phyloP scores from a whole-genome alignment of 2,329 filamentous ascomycete species.

The Trematosphaeria pertusa region DNA sequence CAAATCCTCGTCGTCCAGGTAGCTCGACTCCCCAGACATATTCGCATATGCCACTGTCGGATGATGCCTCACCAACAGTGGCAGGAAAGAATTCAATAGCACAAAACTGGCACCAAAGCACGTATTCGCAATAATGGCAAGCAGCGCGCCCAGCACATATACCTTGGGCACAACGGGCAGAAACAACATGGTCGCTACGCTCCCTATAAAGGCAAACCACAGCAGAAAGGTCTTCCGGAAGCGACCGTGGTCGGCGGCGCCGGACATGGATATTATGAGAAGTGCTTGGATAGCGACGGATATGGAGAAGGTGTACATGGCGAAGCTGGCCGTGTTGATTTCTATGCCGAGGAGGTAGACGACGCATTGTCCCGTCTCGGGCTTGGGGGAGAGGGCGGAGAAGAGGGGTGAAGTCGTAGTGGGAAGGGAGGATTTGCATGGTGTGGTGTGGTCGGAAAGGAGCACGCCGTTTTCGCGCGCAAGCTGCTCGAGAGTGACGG shows the following conservation, averaged over 20 bases:
- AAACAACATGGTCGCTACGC: conserved; percentile 86
- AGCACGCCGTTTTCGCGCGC: conserved; percentile 91
- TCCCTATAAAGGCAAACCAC: conserved; percentile 82
- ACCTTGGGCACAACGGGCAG: conserved; percentile 76
- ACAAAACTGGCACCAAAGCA: conserved; percentile 96
- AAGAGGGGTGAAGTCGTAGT: conserved; percentile 39
- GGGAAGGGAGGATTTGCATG: conserved; percentile 73
- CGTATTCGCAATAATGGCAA: conserved; percentile 91
- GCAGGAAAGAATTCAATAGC: conserved; percentile 91
- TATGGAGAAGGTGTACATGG: conserved; percentile 97
- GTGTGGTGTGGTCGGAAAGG: conserved; percentile 74
- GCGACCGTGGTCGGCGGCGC: conserved; percentile 87
- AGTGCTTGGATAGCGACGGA: conserved; percentile 89
- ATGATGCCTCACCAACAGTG: conserved; percentile 87
- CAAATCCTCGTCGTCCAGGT: conserved; percentile 34
- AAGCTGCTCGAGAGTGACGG: conserved; percentile 91
- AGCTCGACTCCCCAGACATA: conserved; percentile 27
- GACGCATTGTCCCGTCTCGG: conserved; percentile 70
- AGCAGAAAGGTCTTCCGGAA: conserved; percentile 90
- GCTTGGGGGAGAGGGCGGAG: conserved; percentile 29
- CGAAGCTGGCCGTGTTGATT: conserved; percentile 95
- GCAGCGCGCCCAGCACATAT: conserved; percentile 80
- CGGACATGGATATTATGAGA: conserved; percentile 94
- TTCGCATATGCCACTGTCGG: conserved; percentile 58
- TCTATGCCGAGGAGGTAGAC: conserved; percentile 81